Percentiles rank a stretch among this genome's conserved stretches.
phyloP scores from a whole-genome alignment of 2,329 filamentous ascomycete genomes.

The Alternaria gaisen region DNA sequence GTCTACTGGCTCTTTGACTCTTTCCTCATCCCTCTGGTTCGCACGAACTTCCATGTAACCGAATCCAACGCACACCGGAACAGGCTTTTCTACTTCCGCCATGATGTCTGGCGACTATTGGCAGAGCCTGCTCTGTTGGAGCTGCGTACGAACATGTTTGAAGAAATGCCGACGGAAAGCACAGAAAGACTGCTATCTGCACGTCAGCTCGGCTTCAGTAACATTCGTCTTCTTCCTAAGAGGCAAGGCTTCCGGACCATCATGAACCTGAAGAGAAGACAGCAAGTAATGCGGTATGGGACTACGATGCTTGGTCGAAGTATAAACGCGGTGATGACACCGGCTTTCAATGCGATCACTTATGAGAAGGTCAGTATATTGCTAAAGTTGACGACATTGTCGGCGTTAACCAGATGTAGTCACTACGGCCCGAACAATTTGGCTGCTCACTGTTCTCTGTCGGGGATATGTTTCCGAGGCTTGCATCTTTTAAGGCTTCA shows the following conservation, averaged over 20 bases:
- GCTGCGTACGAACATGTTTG: slow-evolving; percentile 78
- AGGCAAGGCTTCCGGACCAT: slow-evolving; percentile 79
- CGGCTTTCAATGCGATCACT: slow-evolving; percentile 78
- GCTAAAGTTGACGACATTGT: neutral
- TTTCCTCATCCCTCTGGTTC: slow-evolving; percentile 83
- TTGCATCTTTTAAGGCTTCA: slow-evolving; percentile 72
- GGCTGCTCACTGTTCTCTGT: slow-evolving; percentile 84
- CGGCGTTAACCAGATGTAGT: slow-evolving; percentile 31
- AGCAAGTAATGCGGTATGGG: slow-evolving; percentile 62
- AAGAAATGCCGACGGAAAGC: slow-evolving; percentile 71
- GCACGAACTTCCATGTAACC: slow-evolving; percentile 91
- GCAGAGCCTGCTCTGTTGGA: slow-evolving; percentile 74
- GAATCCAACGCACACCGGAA: slow-evolving; percentile 85
- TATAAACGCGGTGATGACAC: slow-evolving; percentile 75
- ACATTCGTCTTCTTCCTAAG: slow-evolving; percentile 85
- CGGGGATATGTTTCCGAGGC: slow-evolving; percentile 76
- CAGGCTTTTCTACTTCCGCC: slow-evolving; percentile 89
- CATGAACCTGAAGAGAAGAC: slow-evolving; percentile 79
- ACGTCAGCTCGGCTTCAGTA: slow-evolving; percentile 76
- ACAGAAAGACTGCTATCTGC: slow-evolving; percentile 67
- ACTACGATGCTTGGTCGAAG: slow-evolving; percentile 67
- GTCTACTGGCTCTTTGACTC: slow-evolving; percentile 95
- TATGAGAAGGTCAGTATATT: slow-evolving; percentile 72
- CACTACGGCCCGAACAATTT: slow-evolving; percentile 63
- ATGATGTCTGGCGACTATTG: slow-evolving; percentile 86